phyloP scores from a whole-genome alignment of 257 asterid species.

The Nicotiana obtusifolia region DNA sequence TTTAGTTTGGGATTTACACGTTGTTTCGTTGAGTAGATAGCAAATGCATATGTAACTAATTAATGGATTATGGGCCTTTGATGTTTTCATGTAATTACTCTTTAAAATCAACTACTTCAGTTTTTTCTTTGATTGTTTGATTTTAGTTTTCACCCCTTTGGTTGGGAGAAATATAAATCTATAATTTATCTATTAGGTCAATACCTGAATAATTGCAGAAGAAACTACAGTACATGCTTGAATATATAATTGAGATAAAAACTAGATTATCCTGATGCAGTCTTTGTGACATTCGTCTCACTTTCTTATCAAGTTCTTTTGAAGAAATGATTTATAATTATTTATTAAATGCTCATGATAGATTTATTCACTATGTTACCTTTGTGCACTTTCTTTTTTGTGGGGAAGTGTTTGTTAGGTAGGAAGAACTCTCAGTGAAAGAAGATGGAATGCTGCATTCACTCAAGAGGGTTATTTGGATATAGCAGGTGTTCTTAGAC shows the following conservation, averaged over 20 bases:
- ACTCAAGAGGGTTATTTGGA: constrained; percentile 73
- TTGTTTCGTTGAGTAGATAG: neutral
- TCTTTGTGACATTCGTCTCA: neutral
- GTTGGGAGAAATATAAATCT: neutral
- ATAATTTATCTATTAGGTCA: neutral
- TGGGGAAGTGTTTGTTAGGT: constrained; percentile 37
- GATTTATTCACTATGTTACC: constrained; percentile 6
- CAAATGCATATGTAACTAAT: neutral
- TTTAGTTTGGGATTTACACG: neutral
- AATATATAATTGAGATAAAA: neutral
- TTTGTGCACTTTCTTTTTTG: neutral
- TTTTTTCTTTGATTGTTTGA: neutral
- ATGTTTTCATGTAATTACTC: neutral
- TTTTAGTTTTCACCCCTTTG: neutral
- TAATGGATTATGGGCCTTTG: neutral
- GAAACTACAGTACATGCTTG: neutral
- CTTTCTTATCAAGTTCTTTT: neutral
- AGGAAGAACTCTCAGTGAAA: constrained; percentile 79
- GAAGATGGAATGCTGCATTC: constrained; percentile 95
- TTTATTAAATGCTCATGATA: neutral
- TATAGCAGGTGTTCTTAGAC: constrained; percentile 85
- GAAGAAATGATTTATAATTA: neutral
- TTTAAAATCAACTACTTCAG: neutral
- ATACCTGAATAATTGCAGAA: neutral
- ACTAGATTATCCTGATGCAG: neutral